phyloP scores from a whole-genome alignment of 2,329 filamentous ascomycete genomes.

The Ophiocordyceps sinensis region DNA sequence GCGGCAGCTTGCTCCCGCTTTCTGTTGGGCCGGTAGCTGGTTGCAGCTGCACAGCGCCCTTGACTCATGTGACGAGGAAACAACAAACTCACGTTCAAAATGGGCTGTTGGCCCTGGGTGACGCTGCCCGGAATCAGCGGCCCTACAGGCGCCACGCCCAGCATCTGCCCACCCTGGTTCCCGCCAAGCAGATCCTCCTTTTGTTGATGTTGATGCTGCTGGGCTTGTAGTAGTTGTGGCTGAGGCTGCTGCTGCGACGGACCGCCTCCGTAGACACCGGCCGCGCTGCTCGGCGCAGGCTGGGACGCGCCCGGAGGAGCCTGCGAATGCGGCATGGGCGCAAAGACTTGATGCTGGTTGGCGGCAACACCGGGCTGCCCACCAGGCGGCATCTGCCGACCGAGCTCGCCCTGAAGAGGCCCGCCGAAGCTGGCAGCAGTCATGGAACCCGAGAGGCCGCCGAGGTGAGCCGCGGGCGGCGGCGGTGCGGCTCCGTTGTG shows the following conservation, averaged over 20 bases:
- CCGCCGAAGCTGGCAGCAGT: constrained; percentile 37
- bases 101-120: constrained; percentile 27
- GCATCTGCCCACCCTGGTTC: constrained; percentile 27
- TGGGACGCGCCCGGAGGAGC: constrained; percentile 37
- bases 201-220: constrained; percentile 29
- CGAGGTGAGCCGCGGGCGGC: constrained; percentile 35
- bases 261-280: constrained; percentile 55
- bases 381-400: constrained; percentile 35
- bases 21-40: too few relatives aligned
- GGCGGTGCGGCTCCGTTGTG: constrained; percentile 48
- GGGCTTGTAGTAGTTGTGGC: neutral
- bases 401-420: constrained; percentile 37
- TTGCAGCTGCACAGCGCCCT: too few relatives aligned
- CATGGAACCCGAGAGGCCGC: constrained; percentile 35
- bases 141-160: constrained; percentile 27
- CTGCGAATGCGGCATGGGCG: constrained; percentile 34
- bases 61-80: neutral
- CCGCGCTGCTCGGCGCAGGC: constrained; percentile 43
- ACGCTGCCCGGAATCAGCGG: constrained; percentile 24
- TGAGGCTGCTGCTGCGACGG: constrained; percentile 30
- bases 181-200: constrained; percentile 39
- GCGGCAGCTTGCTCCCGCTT: too few relatives aligned
- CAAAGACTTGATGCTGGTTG: constrained; percentile 43
- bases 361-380: constrained; percentile 30
- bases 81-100: constrained; percentile 33